phyloP scores from a whole-genome alignment of 2,329 filamentous ascomycete species.

The Trichoderma harzianum region DNA sequence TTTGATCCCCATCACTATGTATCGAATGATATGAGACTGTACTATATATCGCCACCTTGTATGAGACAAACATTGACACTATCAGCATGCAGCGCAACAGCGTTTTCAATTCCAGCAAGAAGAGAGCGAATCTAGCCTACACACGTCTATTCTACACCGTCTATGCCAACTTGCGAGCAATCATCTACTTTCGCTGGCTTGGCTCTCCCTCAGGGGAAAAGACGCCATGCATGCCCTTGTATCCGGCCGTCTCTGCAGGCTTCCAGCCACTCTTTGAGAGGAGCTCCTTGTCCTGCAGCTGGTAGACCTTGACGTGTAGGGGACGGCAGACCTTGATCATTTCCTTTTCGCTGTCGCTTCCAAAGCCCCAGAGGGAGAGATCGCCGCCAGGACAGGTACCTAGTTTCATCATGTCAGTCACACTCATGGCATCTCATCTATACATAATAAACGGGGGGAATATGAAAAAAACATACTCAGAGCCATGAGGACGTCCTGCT shows the following conservation, averaged over 20 bases:
- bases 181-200: background rate
- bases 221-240: constrained; percentile 62
- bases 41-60: background rate
- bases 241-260: constrained; percentile 55
- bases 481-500: constrained; percentile 67
- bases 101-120: no score
- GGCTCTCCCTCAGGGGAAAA: constrained; percentile 26
- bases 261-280: constrained; percentile 59
- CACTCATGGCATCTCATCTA: background rate
- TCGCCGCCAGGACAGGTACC: constrained; percentile 78
- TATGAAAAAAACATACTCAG: constrained; percentile 40
- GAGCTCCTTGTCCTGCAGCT: constrained; percentile 51
- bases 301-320: constrained; percentile 70
- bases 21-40: background rate
- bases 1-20: background rate
- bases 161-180: background rate
- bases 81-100: background rate
- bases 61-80: background rate
- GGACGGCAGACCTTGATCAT: constrained; percentile 71
- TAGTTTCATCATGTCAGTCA: constrained; percentile 23
- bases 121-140: background rate
- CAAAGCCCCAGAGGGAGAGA: constrained; percentile 78
- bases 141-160: background rate
- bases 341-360: constrained; percentile 61
- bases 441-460: background rate